Evolutionary conservation across 2,329 filamentous ascomycete genomes (phyloP), one percentile per base, ranked within the genome.

Genomic region (Fusarium duplospermum): DNA sequence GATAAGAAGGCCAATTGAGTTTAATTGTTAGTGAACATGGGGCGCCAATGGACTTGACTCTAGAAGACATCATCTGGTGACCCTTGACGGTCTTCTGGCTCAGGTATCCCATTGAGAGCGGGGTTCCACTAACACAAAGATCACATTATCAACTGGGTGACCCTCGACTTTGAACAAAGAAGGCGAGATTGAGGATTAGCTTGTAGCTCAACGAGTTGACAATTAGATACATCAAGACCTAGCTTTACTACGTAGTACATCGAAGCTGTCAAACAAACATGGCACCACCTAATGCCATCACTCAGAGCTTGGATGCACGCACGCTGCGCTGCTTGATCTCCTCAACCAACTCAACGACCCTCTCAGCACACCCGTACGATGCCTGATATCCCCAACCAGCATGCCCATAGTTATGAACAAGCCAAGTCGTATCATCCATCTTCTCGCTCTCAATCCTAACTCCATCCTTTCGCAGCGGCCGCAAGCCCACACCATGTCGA

Each of bases 401-500:
- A 31, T 54, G 47, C 0, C 93, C 93, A 77, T 95, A 95, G 76
- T 94, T 93, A 80, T 95, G 93, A 58, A 96, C 91, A 6, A 94
- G 88, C 81, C 88, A 86, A 1, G 80, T 31, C 0, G 18, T 87
- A 1, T 89, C 87, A 6, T 89, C 90, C 58, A 81, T 64, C 29
- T 65, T 73, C 71, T 83, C 82, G 29, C 70, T 91, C 83, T 96
- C 94, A n/a, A 97, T 85, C 64, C 95, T 88, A 13, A 93, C 90
- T 0, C 95, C 94, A 2, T 89, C 92, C 60, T 90, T 87, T 59
- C 95, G 87, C 78, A 91, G 89, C 4, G 95, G 95, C 68, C 95
- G 87, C 75, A 97, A 80, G 0, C 95, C 95, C 20, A 97, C 95
- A 3, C 90, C 93, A 80, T 97, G 94, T 18, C 94, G 87, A 58